Base-by-base conservation (phyloP, 1,139 yeast genomes). In the Suzukiozyma palmioleophila region DNA sequence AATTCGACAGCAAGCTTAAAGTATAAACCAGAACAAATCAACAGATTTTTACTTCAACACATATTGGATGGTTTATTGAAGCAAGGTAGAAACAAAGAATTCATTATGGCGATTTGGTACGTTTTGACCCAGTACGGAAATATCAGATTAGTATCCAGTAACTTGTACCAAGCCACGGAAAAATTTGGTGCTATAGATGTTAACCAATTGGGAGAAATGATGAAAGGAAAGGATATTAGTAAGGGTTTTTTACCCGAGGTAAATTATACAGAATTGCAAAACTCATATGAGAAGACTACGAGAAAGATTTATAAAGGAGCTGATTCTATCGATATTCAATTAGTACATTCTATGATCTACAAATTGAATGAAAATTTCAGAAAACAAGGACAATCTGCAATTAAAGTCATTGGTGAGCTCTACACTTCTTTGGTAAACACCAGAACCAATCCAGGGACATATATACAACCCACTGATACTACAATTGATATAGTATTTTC, bases 51-150 rank as follows among this genome's bases (percentile, higher is more conserved):
- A 12, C 49, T 69, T 31, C 57, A 57, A 43, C 52, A 53, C 18
- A 51, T 55, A 1, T 50, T 70, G 29, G 73, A 69, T 39, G 62
- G 62, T 2, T 51, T 71, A 22, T 38, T 57, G 15, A 54, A 57
- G 21, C 44, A 69, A 39, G 74, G 73, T 9, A 57, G 53, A 38
- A 52, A 57, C 15, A 48, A 52, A 11, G 70, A 66, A 39, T 65
- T 64, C 38, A 46, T 60, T 18, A 43, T 52, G 33, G 54, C 59
- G 2, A 47, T 60, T 22, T 66, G 68, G 69, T 59, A 56, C 32
- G 38, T 57, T 1, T 46, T 69, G 29, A 49, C 54, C 37, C 54
- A 54, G 39, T 69, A 70, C 67, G 74, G 69, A 3, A 69, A 69
- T 4, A 44, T 63, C 10, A 26, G 36, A 13, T n/a, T 33, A 7